phyloP scores from a whole-genome alignment of 768 basidiomycete species.

The Tricholoma saponaceum region DNA sequence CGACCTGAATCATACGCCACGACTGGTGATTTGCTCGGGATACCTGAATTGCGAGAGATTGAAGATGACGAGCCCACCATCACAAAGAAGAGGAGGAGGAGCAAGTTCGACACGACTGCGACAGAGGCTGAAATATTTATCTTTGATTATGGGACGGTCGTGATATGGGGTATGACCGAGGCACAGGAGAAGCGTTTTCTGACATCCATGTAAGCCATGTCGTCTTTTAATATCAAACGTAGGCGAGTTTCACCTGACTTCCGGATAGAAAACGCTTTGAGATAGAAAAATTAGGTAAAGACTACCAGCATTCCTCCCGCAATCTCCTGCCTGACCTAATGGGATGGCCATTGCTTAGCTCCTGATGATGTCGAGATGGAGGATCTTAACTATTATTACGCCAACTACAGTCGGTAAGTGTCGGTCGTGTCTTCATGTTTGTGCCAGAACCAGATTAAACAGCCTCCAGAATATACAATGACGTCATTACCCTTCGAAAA shows the following conservation, averaged over 20 bases:
- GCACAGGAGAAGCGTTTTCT: constrained; percentile 87
- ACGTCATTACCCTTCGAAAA: constrained; percentile 91
- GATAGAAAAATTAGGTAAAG: constrained; percentile 75
- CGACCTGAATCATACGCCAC: constrained; percentile 24
- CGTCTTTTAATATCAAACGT: neutral
- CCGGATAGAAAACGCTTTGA: constrained; percentile 84
- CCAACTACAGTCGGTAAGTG: constrained; percentile 87
- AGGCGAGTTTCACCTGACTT: neutral
- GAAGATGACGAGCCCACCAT: constrained; percentile 25
- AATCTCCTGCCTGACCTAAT: neutral
- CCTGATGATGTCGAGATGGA: constrained; percentile 94
- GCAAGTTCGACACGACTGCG: constrained; percentile 62
- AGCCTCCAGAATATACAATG: constrained; percentile 80
- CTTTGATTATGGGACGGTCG: constrained; percentile 92
- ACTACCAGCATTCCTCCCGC: neutral
- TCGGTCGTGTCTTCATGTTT: neutral
- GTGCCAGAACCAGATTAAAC: constrained; percentile 4
- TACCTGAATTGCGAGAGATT: constrained; percentile 58
- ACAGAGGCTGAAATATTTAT: constrained; percentile 87
- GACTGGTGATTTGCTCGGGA: constrained; percentile 77
- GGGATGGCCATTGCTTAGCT: constrained; percentile 37
- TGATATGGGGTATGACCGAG: constrained; percentile 98
- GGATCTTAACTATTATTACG: constrained; percentile 95
- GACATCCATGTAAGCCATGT: constrained; percentile 72
- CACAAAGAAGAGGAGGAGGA: constrained; percentile 48